Percentiles rank a stretch among this genome's conserved stretches.
Conservation (phyloP, 2,329 filamentous ascomycete species). For the Teratosphaeria epicoccoides region DNA sequence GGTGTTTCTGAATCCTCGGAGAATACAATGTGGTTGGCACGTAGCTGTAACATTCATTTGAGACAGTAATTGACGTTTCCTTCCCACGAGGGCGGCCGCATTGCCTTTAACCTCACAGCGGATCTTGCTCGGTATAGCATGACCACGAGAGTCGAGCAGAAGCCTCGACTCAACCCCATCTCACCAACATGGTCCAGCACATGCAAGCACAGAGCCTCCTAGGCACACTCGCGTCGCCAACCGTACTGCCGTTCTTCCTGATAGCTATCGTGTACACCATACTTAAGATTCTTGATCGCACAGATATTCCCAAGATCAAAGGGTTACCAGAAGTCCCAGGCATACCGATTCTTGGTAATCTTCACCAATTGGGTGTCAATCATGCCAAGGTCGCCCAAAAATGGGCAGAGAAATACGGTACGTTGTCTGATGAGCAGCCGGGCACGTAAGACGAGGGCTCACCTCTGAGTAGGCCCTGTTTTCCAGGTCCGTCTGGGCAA, state of each 20-base stretch:
- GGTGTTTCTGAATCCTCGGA: background rate
- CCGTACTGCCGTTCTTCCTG: conserved; percentile 32
- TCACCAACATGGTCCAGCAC: conserved; percentile 16
- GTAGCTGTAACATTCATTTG: background rate
- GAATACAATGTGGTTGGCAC: background rate
- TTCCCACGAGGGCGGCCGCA: background rate
- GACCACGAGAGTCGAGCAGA: background rate
- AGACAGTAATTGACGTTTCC: background rate
- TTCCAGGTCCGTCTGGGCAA: conserved; percentile 53
- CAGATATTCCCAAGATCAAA: conserved; percentile 40
- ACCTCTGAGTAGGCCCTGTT: too few relatives aligned
- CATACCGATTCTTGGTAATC: conserved; percentile 37
- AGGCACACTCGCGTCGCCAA: conserved; percentile 25
- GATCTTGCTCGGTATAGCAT: background rate
- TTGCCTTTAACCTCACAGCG: too few relatives aligned
- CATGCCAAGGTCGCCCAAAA: conserved; percentile 37
- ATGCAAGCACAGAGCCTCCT: conserved; percentile 18
- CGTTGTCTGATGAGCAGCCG: too few relatives aligned
- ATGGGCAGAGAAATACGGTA: conserved; percentile 40
- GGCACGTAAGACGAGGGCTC: too few relatives aligned
- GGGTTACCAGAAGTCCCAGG: conserved; percentile 38
- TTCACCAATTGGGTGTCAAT: conserved; percentile 36
- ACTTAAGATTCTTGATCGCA: conserved; percentile 34
- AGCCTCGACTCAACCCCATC: background rate
- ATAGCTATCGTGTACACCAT: conserved; percentile 31